phyloP scores from a whole-genome alignment of 2,329 filamentous ascomycete genomes.

The Stachybotrys elegans region DNA sequence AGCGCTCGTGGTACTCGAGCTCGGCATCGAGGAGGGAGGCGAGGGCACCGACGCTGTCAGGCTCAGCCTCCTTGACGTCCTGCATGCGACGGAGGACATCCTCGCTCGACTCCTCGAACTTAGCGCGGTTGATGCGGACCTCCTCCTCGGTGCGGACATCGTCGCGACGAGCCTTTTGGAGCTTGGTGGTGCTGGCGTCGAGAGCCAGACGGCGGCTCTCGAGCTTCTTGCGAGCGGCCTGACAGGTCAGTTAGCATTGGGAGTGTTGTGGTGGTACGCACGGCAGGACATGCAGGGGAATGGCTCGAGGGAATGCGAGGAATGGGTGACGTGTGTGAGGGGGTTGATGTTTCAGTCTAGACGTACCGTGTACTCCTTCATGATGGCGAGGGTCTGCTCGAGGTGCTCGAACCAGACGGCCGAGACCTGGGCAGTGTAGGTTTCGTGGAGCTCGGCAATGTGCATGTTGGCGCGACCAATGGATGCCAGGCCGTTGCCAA shows the following conservation, averaged over 20 bases:
- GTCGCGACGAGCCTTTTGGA: constrained; percentile 90
- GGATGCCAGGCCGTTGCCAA: constrained; percentile 78
- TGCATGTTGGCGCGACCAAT: constrained; percentile 82
- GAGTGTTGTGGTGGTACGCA: no score
- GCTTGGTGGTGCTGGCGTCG: constrained; percentile 81
- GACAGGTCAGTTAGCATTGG: constrained; percentile 21
- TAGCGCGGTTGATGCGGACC: constrained; percentile 82
- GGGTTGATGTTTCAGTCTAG: not conserved
- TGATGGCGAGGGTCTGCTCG: constrained; percentile 82
- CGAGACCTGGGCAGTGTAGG: constrained; percentile 72
- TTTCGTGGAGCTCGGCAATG: constrained; percentile 79
- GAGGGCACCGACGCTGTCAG: constrained; percentile 75
- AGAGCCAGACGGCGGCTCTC: constrained; percentile 85
- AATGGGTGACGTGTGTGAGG: not conserved
- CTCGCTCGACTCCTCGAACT: constrained; percentile 93
- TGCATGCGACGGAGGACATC: constrained; percentile 91
- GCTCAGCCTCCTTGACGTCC: constrained; percentile 90
- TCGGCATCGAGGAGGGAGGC: constrained; percentile 81
- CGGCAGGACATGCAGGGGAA: no score
- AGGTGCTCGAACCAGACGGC: constrained; percentile 86
- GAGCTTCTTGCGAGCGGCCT: constrained; percentile 84
- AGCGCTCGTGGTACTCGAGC: constrained; percentile 86
- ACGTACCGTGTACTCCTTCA: constrained; percentile 94
- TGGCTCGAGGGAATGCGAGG: not conserved
- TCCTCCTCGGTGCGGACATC: constrained; percentile 93